A percentile compares a stretch with the other conserved stretches of the same genome.
These are phyloP conservation scores for Fusarium kyushuense DNA, from an alignment of 2,329 filamentous ascomycete genomes.

Conservation along the genomic window DNA sequence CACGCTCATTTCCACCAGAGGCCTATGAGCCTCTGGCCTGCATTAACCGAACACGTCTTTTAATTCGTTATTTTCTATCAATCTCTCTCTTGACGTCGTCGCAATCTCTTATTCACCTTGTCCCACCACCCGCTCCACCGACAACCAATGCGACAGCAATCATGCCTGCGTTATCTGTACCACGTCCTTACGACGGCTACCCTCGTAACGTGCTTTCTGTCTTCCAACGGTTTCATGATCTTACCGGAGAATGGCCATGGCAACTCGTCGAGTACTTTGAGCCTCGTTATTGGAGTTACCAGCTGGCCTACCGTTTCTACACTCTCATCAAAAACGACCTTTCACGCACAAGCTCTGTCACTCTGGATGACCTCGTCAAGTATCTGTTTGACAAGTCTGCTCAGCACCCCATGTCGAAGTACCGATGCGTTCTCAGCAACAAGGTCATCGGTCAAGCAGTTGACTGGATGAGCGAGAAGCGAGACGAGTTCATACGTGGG, in stretches of 20 bases:
- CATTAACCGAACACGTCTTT: background rate
- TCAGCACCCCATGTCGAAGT: accelerated
- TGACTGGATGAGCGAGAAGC: conserved; percentile 8
- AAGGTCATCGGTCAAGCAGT: background rate
- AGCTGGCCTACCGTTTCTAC: background rate
- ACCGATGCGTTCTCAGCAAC: background rate
- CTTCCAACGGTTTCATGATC: background rate
- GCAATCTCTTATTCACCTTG: background rate
- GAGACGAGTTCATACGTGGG: background rate
- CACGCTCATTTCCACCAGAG: background rate
- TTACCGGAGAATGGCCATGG: conserved; percentile 15
- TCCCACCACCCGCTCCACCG: background rate
- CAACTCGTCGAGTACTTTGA: background rate
- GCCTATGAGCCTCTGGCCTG: background rate
- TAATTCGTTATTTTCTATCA: background rate
- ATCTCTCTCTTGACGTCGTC: background rate
- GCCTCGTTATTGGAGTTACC: background rate
- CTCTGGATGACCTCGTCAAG: background rate
- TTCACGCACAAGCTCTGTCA: background rate
- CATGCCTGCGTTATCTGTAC: background rate
- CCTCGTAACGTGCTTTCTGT: accelerated
- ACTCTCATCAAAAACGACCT: background rate
- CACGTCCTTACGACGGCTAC: background rate
- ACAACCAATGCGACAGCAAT: background rate
- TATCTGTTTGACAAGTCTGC: background rate